Evolutionary conservation across 2,329 filamentous ascomycete genomes (phyloP).

Genomic region (Penicillium sp.): DNA sequence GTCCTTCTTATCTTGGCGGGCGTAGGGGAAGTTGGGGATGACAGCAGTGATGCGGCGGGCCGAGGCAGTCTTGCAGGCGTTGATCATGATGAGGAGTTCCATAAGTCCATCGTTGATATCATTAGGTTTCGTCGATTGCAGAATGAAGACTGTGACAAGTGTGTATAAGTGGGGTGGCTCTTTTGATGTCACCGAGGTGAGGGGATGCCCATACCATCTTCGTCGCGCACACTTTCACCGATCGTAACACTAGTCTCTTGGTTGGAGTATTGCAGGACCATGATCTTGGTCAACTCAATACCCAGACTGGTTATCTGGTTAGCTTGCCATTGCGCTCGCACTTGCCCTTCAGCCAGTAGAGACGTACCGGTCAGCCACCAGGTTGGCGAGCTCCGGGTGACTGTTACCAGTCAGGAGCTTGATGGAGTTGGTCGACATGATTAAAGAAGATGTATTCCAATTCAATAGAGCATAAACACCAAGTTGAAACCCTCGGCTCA

Average conservation of each 20-base stretch:
- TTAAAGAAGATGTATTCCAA: background rate
- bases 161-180: constrained; percentile 11
- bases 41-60: constrained; percentile 93
- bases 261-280: constrained; percentile 69
- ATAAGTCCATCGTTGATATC: constrained; percentile 98
- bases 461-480: constrained; percentile 2
- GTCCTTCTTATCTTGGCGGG: constrained; percentile 97
- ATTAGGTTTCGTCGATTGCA: constrained; percentile 91
- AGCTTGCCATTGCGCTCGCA: constrained; percentile 10
- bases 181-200: constrained; percentile 9
- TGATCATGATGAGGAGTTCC: constrained; percentile 98
- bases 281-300: constrained; percentile 68
- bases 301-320: constrained; percentile 53
- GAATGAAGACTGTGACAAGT: constrained; percentile 72
- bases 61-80: constrained; percentile 83
- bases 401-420: constrained; percentile 76
- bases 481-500: constrained; percentile 11
- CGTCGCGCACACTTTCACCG: constrained; percentile 92
- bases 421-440: constrained; percentile 72
- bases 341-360: background rate
- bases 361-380: constrained; percentile 66
- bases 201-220: constrained; percentile 67
- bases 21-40: constrained; percentile 95
- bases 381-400: constrained; percentile 70
- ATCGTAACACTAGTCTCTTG: constrained; percentile 73